phyloP scores from a whole-genome alignment of 2,329 filamentous ascomycete species.

The Albophoma yamanashiensis region DNA sequence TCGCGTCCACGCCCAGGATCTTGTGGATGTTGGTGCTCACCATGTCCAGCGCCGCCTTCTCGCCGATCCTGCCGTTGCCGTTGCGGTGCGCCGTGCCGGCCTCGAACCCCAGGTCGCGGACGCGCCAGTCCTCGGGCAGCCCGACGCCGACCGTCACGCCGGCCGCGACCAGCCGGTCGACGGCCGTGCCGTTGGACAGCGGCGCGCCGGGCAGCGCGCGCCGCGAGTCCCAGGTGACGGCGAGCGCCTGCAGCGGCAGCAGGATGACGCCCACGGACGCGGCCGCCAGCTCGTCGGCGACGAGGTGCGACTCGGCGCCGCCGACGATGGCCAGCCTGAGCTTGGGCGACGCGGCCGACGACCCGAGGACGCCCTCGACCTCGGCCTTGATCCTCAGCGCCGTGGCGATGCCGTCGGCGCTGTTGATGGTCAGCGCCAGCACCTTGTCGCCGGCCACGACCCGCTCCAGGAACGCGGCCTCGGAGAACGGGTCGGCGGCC shows the following conservation, averaged over 20 bases:
- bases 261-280: constrained; percentile 50
- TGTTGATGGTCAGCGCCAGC: constrained; percentile 48
- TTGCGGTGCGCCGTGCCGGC: constrained; percentile 52
- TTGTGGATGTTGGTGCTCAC: constrained; percentile 46
- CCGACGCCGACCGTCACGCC: constrained; percentile 49
- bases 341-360: constrained; percentile 8
- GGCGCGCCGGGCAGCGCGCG: constrained; percentile 53
- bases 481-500: constrained; percentile 30
- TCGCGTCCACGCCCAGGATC: constrained; percentile 38
- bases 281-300: constrained; percentile 46
- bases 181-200: constrained; percentile 52
- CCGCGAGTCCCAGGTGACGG: constrained; percentile 47
- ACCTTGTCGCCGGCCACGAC: constrained; percentile 44
- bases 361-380: constrained; percentile 33
- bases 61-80: constrained; percentile 37
- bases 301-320: constrained; percentile 50
- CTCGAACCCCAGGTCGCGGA: constrained; percentile 47
- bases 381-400: constrained; percentile 47
- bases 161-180: constrained; percentile 46
- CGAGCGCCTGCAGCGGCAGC: constrained; percentile 45
- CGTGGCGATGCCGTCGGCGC: constrained; percentile 51
- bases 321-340: constrained; percentile 49
- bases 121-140: constrained; percentile 50
- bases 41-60: constrained; percentile 44
- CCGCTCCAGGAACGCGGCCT: constrained; percentile 37